Base-by-base conservation (phyloP, 2,329 filamentous ascomycete species). In the Colletotrichum kahawae region DNA sequence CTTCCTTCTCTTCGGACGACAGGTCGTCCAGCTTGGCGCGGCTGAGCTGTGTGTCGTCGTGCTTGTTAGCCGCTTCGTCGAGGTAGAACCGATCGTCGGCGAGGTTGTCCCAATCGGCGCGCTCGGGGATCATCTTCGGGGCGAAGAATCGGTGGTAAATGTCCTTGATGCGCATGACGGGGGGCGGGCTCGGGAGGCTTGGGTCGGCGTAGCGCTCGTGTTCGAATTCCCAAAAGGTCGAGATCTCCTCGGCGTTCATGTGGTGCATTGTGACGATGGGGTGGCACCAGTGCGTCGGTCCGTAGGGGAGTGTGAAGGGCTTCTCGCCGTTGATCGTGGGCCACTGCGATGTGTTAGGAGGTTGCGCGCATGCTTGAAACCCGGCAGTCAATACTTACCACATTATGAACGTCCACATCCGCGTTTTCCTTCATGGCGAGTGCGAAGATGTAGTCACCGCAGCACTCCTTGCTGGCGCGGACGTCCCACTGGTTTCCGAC, bases 241-340 rank as follows among this genome's bases (percentile, higher is more conserved):
- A 87, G 5, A 90, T 82, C 69, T 91, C 90, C 71, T 89, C 85
- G 76, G 85, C 84, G 24, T 84, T 84, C 76, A 90, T 84, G 79
- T 90, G 89, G 79, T 90, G 89, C 88, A 91, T 90, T 7, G 90
- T 90, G 3, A 87, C 84, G 59, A 90, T 83, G 10, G 89, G 88
- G 65, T 90, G 87, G 79, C 90, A 91, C 89, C 90, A 91, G 76
- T 89, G 83, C n/a, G 81, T 81, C 2, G 81, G 77, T 48, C 84
- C 83, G 74, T 85, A 90, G 2, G 86, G 84, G n/a, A 91, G 79
- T 1, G 86, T 89, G 64, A 84, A 82, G 4, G 88, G 89, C 75
- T 90, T 90, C 78, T 91, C 88, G 76, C 88, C 89, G 76, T 91
- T 90, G 77, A 90, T 85, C 59, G 88, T 87, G 1, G 90, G 90